Evolutionary conservation across 2,329 filamentous ascomycete species (phyloP).

Genomic region (Decorospora gaudefroyi): DNA sequence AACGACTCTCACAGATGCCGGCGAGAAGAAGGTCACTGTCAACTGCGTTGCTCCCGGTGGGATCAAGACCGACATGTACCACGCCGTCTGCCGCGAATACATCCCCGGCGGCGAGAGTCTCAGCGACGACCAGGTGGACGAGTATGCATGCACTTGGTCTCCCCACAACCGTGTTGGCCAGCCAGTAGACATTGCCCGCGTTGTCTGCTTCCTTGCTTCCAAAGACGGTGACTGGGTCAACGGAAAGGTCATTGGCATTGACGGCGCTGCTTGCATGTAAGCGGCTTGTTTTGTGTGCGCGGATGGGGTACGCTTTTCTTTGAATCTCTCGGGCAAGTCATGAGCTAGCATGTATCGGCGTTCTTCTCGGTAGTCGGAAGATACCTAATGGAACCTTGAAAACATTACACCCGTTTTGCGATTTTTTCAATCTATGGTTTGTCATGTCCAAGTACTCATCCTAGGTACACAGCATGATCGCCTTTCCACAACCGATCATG

Average conservation of each 20-base stretch:
- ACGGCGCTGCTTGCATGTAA: constrained; percentile 52
- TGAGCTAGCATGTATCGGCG: constrained; percentile 13
- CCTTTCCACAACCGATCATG: too few species aligned
- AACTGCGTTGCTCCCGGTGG: constrained; percentile 65
- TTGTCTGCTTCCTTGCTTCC: constrained; percentile 64
- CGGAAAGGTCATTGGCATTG: constrained; percentile 59
- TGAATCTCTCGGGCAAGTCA: constrained; percentile 2
- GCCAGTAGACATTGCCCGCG: constrained; percentile 69
- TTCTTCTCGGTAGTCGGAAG: constrained; percentile 5
- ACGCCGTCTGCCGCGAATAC: constrained; percentile 67
- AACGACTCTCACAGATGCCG: constrained; percentile 47
- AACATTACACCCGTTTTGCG: background rate
- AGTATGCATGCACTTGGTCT: constrained; percentile 67
- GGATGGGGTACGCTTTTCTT: constrained; percentile 6
- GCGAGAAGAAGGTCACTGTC: constrained; percentile 60
- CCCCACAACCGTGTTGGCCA: constrained; percentile 68
- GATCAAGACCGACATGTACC: constrained; percentile 64
- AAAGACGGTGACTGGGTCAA: constrained; percentile 63
- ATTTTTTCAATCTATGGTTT: too few species aligned
- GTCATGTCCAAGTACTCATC: too few species aligned
- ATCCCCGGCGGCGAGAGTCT: constrained; percentile 62
- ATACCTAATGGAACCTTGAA: background rate
- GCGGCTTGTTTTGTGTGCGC: background rate
- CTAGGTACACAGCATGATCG: too few species aligned
- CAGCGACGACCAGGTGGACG: constrained; percentile 62